Base-by-base conservation (phyloP, 2,329 filamentous ascomycete genomes). In the Hymenoscyphus linearis region DNA sequence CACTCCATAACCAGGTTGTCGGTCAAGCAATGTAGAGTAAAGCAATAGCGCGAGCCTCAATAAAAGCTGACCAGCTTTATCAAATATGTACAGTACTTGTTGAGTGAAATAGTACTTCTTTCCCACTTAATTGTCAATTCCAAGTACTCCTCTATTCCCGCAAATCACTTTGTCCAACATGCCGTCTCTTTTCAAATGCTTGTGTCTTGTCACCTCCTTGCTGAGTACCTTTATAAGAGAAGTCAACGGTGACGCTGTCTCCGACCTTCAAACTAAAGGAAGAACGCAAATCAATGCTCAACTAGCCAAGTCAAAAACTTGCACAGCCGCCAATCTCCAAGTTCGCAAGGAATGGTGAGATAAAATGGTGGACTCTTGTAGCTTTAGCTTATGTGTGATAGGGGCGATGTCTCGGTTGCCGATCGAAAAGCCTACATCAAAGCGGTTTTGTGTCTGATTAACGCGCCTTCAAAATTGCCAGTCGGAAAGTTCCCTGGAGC, bases 391-490 rank as follows among this genome's bases (percentile, higher is more conserved):
- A 25, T 34, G 4, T 34, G 50, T n/a, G 55, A 36, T 26, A 68
- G 64, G 64, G 63, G 61, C 18, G 40, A 65, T 44, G 52, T 68
- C 13, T 52, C 62, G 16, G 25, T 50, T 6, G 12, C 37, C 16
- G 66, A 66, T 50, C 62, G 65, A 26, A 67, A 60, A 52, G 61
- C 63, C 25, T 76, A 74, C 64, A 74, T 73, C 58, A 66, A 71
- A 55, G 74, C 74, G 22, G 71, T 77, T 61, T 69, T 72, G 44
- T 77, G 75, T 62, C 54, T 77, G 18, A 67, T 69, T 53, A 66
- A 62, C 14, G 67, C 67, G 31, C 70, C 69, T 3, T 72, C 74
- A 7, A 71, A 69, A 18, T 67, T 73, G 7, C 69, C 71, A 16
- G 62, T 66, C 25, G 66, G 62, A 47, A 62, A 70, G 27, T 64